Evolutionary conservation across 345 rosid species (phyloP).

Genomic region (Eutrema japonicum): DNA sequence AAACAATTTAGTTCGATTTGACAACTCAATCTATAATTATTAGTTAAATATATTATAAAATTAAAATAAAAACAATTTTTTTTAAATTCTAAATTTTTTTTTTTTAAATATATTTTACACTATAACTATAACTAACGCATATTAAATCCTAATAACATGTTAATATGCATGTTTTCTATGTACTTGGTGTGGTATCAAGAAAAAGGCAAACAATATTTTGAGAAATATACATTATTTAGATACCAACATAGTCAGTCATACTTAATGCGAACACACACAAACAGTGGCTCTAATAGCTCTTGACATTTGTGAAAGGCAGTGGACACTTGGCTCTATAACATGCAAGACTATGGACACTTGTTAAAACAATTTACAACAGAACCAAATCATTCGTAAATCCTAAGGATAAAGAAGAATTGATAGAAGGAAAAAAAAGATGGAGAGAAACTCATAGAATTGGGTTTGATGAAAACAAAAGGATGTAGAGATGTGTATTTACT

Average conservation of each 20-base stretch:
- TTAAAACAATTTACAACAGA: neutral
- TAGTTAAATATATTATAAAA: too few species aligned
- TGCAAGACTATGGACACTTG: constrained; percentile 28
- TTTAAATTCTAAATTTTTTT: too few species aligned
- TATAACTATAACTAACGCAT: too few species aligned
- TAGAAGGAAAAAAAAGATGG: neutral
- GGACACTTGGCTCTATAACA: constrained; percentile 24
- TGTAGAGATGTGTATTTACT: constrained; percentile 1
- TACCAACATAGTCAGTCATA: neutral
- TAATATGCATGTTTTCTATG: neutral
- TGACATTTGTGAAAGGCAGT: constrained; percentile 4
- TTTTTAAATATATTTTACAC: too few species aligned
- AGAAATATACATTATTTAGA: neutral
- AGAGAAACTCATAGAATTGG: constrained; percentile 16
- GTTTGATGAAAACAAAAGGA: neutral
- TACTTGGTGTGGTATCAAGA: constrained; percentile 1
- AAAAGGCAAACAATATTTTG: neutral
- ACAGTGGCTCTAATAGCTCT: neutral
- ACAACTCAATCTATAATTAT: too few species aligned
- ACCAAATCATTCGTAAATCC: constrained; percentile 8
- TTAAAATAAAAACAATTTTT: too few species aligned
- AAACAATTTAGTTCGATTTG: too few species aligned
- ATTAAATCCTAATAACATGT: too few species aligned
- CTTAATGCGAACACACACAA: neutral
- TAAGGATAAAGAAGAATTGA: neutral